Percentiles rank a stretch among this genome's conserved stretches.
Conservation (phyloP, 2,329 filamentous ascomycete species). For the Amauroascus verrucosus region DNA sequence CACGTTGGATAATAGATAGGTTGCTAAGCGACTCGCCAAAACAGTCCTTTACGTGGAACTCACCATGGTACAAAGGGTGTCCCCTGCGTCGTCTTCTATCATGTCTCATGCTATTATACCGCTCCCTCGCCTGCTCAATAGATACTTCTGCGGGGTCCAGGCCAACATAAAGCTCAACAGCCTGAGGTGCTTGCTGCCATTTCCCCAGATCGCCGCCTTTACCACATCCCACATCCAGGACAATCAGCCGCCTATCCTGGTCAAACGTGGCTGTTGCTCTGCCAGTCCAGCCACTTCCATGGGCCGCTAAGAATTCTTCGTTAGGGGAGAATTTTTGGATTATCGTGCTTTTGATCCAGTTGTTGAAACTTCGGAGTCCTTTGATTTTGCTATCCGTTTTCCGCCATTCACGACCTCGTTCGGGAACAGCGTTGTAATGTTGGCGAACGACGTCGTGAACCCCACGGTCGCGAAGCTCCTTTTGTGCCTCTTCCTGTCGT, state of each 20-base stretch:
- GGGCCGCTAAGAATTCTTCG: slow-evolving; percentile 56
- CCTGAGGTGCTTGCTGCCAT: slow-evolving; percentile 88
- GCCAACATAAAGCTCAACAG: slow-evolving; percentile 86
- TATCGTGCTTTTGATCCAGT: slow-evolving; percentile 96
- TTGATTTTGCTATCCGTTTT: slow-evolving; percentile 92
- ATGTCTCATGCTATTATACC: slow-evolving; percentile 63
- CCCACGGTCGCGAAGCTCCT: slow-evolving; percentile 40
- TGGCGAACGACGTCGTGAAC: slow-evolving; percentile 79
- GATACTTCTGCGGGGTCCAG: slow-evolving; percentile 87
- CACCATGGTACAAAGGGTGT: slow-evolving; percentile 62
- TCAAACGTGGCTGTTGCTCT: slow-evolving; percentile 24
- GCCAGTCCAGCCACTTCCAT: slow-evolving; percentile 39
- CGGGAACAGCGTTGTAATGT: slow-evolving; percentile 92
- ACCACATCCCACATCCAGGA: slow-evolving; percentile 90
- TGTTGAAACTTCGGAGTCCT: slow-evolving; percentile 88
- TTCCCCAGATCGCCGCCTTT: slow-evolving; percentile 94
- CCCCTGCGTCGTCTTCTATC: slow-evolving; percentile 42
- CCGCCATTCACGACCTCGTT: slow-evolving; percentile 88
- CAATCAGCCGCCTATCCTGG: slow-evolving; percentile 56
- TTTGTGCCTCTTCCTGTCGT: slow-evolving; percentile 30
- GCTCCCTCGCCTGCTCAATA: slow-evolving; percentile 78
- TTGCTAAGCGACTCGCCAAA: slow-evolving; percentile 76
- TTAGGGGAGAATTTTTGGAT: slow-evolving; percentile 92
- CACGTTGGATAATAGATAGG: slow-evolving; percentile 68
- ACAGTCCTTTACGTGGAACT: slow-evolving; percentile 87